Evolutionary conservation across 2,329 filamentous ascomycete species (phyloP).

Genomic region (Botrytis deweyae): DNA sequence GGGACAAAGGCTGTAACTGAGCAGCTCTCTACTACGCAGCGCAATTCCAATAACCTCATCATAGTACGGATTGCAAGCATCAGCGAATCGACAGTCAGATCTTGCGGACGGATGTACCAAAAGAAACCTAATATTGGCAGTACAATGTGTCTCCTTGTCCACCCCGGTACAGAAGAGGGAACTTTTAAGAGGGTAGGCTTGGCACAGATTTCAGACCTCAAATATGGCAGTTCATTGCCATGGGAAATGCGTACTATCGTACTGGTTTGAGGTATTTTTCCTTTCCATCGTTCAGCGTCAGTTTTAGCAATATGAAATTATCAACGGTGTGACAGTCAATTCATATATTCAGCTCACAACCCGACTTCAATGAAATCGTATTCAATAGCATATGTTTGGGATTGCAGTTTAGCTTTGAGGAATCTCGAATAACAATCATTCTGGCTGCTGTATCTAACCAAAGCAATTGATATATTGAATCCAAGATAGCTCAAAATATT

Average conservation of each 20-base stretch:
- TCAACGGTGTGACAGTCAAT: background rate
- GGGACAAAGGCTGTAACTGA: no score
- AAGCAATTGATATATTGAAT: background rate
- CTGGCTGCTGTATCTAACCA: background rate
- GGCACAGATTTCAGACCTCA: background rate
- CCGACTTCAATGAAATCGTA: background rate
- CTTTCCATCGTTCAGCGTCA: background rate
- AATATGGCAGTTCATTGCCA: background rate
- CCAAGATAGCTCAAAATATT: background rate
- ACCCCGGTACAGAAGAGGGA: background rate
- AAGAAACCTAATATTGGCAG: no score
- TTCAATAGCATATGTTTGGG: background rate
- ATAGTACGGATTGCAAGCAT: background rate
- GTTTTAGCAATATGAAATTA: background rate
- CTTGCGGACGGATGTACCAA: no score
- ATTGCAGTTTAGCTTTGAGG: background rate
- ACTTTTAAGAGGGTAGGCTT: background rate
- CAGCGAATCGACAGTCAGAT: no score
- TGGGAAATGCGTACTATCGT: background rate
- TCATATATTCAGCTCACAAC: background rate
- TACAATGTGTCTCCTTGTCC: background rate
- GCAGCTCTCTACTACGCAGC: background rate
- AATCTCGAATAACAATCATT: background rate
- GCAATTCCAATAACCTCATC: background rate
- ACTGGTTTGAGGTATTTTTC: background rate